Evolutionary conservation across 2,329 filamentous ascomycete species (phyloP), one percentile per base, ranked within the genome.

Genomic region (Diaporthe humulicola): DNA sequence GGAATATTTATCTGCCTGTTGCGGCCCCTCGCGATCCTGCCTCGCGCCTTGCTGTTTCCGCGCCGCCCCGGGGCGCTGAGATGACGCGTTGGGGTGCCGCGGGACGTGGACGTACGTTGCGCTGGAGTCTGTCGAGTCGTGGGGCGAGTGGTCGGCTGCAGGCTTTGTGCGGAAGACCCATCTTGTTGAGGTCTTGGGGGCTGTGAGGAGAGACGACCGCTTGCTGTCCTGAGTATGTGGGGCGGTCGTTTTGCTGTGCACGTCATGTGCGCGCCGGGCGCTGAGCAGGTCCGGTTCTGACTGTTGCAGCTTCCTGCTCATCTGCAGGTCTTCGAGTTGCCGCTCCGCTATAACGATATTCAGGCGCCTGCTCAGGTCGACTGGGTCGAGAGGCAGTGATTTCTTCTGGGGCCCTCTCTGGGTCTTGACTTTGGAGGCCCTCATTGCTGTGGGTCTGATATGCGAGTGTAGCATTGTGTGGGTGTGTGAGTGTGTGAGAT

Each of bases 361-460:
- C 10, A 74, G 60, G 28, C 74, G 67, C n/a, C 60, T 58, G 28
- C 30, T 61, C 19, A 72, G 69, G 10, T 72, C 72, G 4, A 61
- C 45, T 1, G 70, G 72, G 28, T 73, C 72, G 30, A 71, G 48
- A n/a, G 58, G 64, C 3, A 25, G 30, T 50, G 57, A 19, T 33
- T 71, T 40, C 6, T 69, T 61, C 28, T 22, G 19, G 12, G 45
- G n/a, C 38, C 25, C 57, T 33, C 48, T 64, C 40, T 54, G 70
- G 36, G 30, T 19, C 9, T 54, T 72, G 9, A 36, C 22, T 8
- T 19, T 72, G 45, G 67, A 45, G 40, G 45, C 42, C 33, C 48
- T 56, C 48, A 42, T 54, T 33, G 45, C 45, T n/a, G 57, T 52
- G 28, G 57, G 70, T 54, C 70, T 64, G 19, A 54, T 40, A n/a